A percentile compares a stretch with the other conserved stretches of the same genome.
Evolutionary conservation across 139 green algal species (phyloP).

Genomic region (Picochlorum sp.): DNA sequence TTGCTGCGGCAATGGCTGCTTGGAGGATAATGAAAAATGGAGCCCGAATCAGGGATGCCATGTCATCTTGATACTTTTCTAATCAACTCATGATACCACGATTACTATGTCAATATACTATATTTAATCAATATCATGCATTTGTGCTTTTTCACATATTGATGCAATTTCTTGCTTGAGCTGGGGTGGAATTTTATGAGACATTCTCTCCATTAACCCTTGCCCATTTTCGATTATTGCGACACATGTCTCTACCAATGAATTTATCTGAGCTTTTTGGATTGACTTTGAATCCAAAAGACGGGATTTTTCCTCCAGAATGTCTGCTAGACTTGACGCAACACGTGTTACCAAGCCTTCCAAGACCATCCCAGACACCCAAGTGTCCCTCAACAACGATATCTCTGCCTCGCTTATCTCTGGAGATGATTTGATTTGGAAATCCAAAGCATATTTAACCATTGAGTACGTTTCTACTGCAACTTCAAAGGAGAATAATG

Average conservation of each 20-base stretch:
- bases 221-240: no score
- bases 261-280: no score
- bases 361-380: not conserved
- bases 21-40: conserved; percentile 54
- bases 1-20: conserved; percentile 51
- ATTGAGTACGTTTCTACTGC: conserved; percentile 16
- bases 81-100: no score
- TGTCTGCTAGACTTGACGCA: not conserved
- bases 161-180: no score
- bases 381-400: not conserved
- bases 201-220: no score
- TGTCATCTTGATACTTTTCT: not conserved
- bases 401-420: conserved; percentile 32
- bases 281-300: no score
- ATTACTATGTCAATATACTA: no score
- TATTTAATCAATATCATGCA: no score
- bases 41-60: conserved; percentile 13
- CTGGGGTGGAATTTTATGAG: no score
- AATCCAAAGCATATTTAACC: conserved; percentile 12
- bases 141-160: no score
- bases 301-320: no score
- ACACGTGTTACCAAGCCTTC: not conserved
- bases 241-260: no score
- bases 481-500: conserved; percentile 14
- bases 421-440: conserved; percentile 14